Conservation (phyloP, 164 flowering plant species). For the Malania oleifera region DNA sequence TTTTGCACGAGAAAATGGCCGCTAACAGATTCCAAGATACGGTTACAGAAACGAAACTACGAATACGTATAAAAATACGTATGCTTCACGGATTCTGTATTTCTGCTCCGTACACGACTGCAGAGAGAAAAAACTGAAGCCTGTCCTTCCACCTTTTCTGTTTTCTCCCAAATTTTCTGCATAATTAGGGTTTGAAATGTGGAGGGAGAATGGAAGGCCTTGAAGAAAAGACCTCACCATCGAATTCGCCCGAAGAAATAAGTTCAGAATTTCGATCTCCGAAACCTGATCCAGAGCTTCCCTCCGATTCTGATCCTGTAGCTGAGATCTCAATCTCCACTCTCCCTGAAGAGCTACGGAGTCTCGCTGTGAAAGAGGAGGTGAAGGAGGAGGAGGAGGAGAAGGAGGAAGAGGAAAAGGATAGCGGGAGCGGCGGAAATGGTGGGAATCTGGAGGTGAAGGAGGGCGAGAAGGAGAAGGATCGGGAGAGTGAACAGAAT, state of each 20-base stretch:
- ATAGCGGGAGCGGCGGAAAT: neutral
- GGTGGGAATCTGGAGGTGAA: neutral
- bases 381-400: constrained; percentile 11
- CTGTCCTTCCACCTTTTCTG: no score
- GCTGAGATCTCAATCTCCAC: no score
- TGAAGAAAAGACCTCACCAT: constrained; percentile 16
- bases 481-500: neutral
- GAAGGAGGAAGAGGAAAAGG: neutral
- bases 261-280: constrained; percentile 15
- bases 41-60: no score
- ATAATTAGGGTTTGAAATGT: constrained; percentile 37
- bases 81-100: no score
- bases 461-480: neutral
- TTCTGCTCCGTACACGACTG: no score
- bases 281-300: constrained; percentile 7
- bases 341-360: neutral
- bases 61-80: no score
- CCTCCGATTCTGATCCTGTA: constrained; percentile 14
- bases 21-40: no score
- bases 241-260: neutral
- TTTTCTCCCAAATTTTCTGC: constrained; percentile 1
- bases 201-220: constrained; percentile 27
- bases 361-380: constrained; percentile 6
- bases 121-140: no score
- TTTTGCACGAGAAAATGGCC: no score